Percentiles rank a stretch among this genome's conserved stretches.
phyloP scores from a whole-genome alignment of 2,329 filamentous ascomycete genomes.

The Pestalotiopsis sp. region DNA sequence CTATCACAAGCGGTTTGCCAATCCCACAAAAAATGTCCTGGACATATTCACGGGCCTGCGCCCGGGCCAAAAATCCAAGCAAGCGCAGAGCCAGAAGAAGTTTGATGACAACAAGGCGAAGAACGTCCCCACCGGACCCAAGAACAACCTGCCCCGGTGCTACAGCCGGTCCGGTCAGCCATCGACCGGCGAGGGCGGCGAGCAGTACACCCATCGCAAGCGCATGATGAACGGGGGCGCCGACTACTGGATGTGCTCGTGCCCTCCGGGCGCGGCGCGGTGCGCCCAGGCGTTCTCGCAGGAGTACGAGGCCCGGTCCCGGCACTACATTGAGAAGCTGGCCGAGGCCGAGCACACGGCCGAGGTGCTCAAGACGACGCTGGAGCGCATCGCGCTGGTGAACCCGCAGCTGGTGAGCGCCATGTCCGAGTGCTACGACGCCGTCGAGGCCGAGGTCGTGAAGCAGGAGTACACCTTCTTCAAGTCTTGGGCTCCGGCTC shows the following conservation, averaged over 20 bases:
- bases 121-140: neutral
- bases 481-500: neutral
- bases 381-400: neutral
- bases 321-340: neutral
- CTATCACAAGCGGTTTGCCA: neutral
- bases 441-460: neutral
- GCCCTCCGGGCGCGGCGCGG: neutral
- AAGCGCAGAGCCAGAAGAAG: neutral
- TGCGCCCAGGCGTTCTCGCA: neutral
- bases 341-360: neutral
- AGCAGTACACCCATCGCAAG: conserved; percentile 1
- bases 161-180: neutral
- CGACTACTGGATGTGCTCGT: neutral
- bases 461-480: neutral
- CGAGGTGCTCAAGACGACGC: neutral
- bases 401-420: neutral
- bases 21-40: neutral
- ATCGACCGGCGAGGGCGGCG: neutral
- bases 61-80: neutral
- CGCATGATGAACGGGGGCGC: neutral
- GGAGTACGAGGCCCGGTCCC: neutral
- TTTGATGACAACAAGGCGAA: neutral
- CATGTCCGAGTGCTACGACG: neutral
- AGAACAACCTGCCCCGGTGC: neutral
- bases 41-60: neutral